Evolutionary conservation across 2,329 filamentous ascomycete species (phyloP), one percentile per base, ranked within the genome.

Genomic region (Blastomyces emzantsi): DNA sequence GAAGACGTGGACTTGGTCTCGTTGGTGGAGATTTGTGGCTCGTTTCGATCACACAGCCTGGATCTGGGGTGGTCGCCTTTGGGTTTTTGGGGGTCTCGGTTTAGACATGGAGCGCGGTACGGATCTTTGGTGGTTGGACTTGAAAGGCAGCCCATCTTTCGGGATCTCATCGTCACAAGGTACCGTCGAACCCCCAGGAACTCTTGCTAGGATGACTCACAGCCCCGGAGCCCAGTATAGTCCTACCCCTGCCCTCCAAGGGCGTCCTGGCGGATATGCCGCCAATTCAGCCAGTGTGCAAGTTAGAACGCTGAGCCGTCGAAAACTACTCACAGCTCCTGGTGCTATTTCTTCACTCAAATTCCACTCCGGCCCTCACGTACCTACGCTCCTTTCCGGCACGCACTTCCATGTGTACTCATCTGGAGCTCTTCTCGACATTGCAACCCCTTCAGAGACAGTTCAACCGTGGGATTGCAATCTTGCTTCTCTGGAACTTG

Each of bases 1-100:
- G 57, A 97, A 96, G 79, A 97, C 94, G 1, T 97, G 91, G 82
- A 96, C 92, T 0, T 99, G 94, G 94, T 97, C 93, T 63, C 87
- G 91, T 64, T 88, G 91, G 51, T 99, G 94, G 94, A 90, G 88
- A 66, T 99, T 99, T 73, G 92, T 97, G 33, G 88, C 90, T 59
- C 86, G 94, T 49, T 99, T 96, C 73, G 94, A 99, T 70, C 94
- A 99, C 73, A 92, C 91, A 19, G 92, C 90, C 61, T 97, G 93
- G 82, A 88, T 99, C 65, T 97, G 92, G 83, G 87, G 89, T 63
- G 92, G 94, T 66, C 86, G 91, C 54, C 87, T 99, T 43, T 99
- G 93, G 93, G 92, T 97, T 7, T 97, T 96, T 75, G 94, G 94
- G 49, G 94, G 94, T 1, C 82, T 99, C 60, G 94, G 91, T 66